phyloP scores from a whole-genome alignment of 345 rosid genomes.

The Hirschfeldia incana region DNA sequence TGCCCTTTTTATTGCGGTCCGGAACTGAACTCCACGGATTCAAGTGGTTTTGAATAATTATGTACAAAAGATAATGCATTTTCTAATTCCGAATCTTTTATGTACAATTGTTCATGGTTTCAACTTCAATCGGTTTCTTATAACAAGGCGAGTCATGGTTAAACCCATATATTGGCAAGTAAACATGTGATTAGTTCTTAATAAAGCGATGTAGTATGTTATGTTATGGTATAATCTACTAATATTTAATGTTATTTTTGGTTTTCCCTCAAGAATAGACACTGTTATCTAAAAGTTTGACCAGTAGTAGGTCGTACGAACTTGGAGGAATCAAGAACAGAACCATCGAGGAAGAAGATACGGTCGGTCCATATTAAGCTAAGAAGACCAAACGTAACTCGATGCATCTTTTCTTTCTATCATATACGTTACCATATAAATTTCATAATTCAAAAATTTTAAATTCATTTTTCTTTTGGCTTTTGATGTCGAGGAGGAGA shows the following conservation, averaged over 20 bases:
- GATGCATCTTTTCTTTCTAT: conserved; percentile 11
- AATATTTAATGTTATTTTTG: not conserved
- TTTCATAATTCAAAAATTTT: not conserved
- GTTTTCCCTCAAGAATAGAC: not conserved
- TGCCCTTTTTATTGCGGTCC: conserved; percentile 23
- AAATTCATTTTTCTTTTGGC: not conserved
- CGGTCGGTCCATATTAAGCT: conserved; percentile 38
- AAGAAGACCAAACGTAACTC: conserved; percentile 27
- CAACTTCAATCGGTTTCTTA: not conserved
- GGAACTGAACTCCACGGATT: not conserved
- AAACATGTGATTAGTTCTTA: not conserved
- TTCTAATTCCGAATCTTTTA: not conserved
- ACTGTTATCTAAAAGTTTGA: conserved; percentile 21
- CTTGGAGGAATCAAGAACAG: conserved; percentile 16
- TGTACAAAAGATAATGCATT: not conserved
- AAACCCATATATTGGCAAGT: not conserved
- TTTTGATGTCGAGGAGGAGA: conserved; percentile 1
- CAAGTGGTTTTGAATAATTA: not conserved
- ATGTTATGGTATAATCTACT: not conserved
- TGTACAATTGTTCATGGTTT: not conserved
- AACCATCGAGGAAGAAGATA: conserved; percentile 28
- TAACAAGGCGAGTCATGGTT: not conserved
- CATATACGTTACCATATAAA: conserved; percentile 23
- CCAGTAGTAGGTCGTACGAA: conserved; percentile 22
- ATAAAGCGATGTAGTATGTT: not conserved